Base-by-base conservation (phyloP, 169 alveolate genomes). In the Babesia bigemina region DNA sequence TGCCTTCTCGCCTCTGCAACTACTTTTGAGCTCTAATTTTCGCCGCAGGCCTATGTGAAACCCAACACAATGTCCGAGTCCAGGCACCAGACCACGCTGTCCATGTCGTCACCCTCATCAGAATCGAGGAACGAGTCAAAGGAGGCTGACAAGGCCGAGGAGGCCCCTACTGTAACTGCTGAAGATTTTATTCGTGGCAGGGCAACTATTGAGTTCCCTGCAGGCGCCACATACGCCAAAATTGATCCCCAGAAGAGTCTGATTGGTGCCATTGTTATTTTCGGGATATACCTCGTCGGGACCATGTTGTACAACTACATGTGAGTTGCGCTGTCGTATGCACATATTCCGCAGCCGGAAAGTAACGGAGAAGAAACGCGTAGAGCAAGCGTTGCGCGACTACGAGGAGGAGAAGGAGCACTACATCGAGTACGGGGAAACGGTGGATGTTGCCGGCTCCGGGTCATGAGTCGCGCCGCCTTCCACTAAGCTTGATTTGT, bases 391-490 rank as follows among this genome's bases (percentile, higher is more conserved):
- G 0, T 47, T 81, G 24, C 75, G 52, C 24, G 74, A 71, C 36
- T 81, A 81, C 50, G 85, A 81, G 45, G 49, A 61, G 26, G 88
- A 81, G 66, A 81, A 72, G 61, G 59, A 61, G 73, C 71, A 71
- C 45, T 81, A 72, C 52, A 81, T 81, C n/a, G 88, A 81, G 48
- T 72, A 84, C n/a, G 88, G 88, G 6, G 65, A 57, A 36, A 81
- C 88, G 4, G 61, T 70, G n/a, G 75, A 59, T 19, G 58, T 55
- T 4, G 45, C 53, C 22, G 76, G 76, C 44, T 9, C 63, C 39
- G 76, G 59, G 14, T 29, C 39, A 29, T 67, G 39, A 53, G 53
- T 67, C 50, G 1, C 50, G 39, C 39, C 39, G 39, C 39, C 39
- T 33, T 33, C 39, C 39, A 33, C 39, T 33, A 6, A 4, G 39